Evolutionary conservation across 78 protist species (phyloP), one percentile per base, ranked within the genome.

Genomic region (Dictyostelium capitatum): DNA sequence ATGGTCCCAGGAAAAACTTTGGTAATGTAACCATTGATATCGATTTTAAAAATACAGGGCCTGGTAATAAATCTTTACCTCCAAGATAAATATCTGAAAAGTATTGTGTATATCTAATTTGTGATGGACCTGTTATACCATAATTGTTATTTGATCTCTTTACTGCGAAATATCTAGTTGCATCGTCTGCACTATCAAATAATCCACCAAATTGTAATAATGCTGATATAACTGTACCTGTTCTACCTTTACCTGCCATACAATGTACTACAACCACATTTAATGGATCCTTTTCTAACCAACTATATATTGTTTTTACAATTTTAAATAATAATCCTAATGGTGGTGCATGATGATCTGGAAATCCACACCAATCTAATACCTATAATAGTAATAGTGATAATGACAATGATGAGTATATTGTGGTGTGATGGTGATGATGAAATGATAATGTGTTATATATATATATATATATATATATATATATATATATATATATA

Each of bases 301-400:
- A 95, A 50, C 62, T 72, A 65, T 89, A 81, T 14, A 95, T 79
- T 2, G 94, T 67, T 19, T 32, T 89, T 10, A 95, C 90, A 50
- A 57, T 95, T 59, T 82, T 80, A 43, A 95, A 95, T 62, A 89
- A 70, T 72, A 77, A 50, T 48, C 79, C 85, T 14, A 95, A 43
- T 59, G 96, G 96, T 50, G 96, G 96, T 23, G 96, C 96, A 91
- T 95, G 95, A 57, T 95, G 96, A 83, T 95, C 96, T 20, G 96
- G 96, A 80, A 87, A 95, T 51, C 96, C 95, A 82, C 96, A 95
- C 96, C 96, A 95, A 79, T 83, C 92, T 9, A 56, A 19, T n/a
- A 91, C 96, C 83, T 79, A 30, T 11, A n/a, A 25, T 64, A n/a
- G 4, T 28, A 8, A 28, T 11, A 30, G 17, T 6, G 48, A 47